phyloP scores from a whole-genome alignment of 1,284 basidiomycete species.

The Tilletia indica region DNA sequence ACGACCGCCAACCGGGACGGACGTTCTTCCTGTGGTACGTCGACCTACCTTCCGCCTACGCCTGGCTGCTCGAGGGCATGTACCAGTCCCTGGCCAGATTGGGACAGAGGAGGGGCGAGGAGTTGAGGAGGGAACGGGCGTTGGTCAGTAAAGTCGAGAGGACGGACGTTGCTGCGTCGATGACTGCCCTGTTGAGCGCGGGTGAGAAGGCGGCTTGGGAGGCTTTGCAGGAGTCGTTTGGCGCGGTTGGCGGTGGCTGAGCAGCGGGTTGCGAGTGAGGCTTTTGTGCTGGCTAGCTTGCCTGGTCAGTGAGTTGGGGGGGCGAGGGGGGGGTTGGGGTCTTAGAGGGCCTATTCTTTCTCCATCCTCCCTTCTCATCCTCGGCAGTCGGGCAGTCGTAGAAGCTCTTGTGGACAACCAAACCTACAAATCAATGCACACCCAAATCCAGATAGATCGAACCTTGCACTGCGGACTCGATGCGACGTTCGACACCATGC shows the following conservation, averaged over 20 bases:
- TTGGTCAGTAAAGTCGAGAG: constrained; percentile 48
- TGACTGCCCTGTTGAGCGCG: constrained; percentile 8
- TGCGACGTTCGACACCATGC: too few species aligned
- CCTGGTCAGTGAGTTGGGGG: neutral
- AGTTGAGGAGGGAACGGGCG: constrained; percentile 34
- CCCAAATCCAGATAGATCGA: too few species aligned
- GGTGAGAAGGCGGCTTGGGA: neutral
- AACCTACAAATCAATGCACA: too few species aligned
- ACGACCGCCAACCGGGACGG: constrained; percentile 48
- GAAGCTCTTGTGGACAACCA: too few species aligned
- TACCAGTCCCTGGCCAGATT: constrained; percentile 42
- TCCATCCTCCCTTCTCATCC: too few species aligned
- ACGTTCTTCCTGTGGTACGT: constrained; percentile 55
- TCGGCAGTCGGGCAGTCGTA: too few species aligned
- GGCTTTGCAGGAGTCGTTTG: neutral
- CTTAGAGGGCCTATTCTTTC: too few species aligned
- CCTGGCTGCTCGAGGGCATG: constrained; percentile 52
- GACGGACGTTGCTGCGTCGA: constrained; percentile 32
- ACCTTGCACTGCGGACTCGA: too few species aligned
- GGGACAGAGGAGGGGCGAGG: constrained; percentile 41
- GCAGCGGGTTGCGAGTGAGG: constrained; percentile 8
- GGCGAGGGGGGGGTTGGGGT: too few species aligned
- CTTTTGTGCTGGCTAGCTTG: constrained; percentile 8
- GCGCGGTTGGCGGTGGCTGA: constrained; percentile 6
- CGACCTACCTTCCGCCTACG: constrained; percentile 42